Base-by-base conservation (phyloP, 306 rosid genomes). In the Trifolium fragiferum region DNA sequence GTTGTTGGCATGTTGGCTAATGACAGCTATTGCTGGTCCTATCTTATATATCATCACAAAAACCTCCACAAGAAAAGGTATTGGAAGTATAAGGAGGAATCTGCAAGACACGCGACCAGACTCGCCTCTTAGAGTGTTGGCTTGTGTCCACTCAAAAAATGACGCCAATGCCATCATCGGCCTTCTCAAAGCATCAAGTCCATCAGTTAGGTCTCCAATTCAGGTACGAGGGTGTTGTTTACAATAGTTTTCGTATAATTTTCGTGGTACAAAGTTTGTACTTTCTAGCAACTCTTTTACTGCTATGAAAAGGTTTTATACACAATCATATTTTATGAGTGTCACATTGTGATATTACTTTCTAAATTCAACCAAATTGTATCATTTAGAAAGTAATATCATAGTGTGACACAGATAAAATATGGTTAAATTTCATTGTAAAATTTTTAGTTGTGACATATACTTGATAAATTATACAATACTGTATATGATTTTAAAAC, bases 121-220 rank as follows among this genome's bases (percentile, higher is more conserved):
- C 59, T 54, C 70, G 0, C 68, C 82, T 0, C 82, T 84, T 0
- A 77, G 78, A 79, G 75, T 80, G 7, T 5, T 84, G 19, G 87
- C 84, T 1, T 84, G 87, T 59, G 66, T 80, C 35, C 84, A 77
- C 76, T 62, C 87, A 38, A 74, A 75, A 33, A 71, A 66, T 0
- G 84, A 84, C 1, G 80, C 80, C 7, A 13, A 12, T 13, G 78
- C 19, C 35, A 80, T 84, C 15, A 12, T 69, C 58, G 38, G 57
- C 58, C 84, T 84, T 40, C 25, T 84, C 50, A 84, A 80, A 49
- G 80, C 78, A 2, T 80, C 84, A 0, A 15, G 50, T 9, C 84
- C 87, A 21, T 73, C 80, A 0, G 82, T 84, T 13, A 80, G 71
- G 40, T 46, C 75, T 12, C 87, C 87, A 4, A 72, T 84, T 30